Conservation (phyloP, 2,329 filamentous ascomycete species). For the Blastomyces percursus region DNA sequence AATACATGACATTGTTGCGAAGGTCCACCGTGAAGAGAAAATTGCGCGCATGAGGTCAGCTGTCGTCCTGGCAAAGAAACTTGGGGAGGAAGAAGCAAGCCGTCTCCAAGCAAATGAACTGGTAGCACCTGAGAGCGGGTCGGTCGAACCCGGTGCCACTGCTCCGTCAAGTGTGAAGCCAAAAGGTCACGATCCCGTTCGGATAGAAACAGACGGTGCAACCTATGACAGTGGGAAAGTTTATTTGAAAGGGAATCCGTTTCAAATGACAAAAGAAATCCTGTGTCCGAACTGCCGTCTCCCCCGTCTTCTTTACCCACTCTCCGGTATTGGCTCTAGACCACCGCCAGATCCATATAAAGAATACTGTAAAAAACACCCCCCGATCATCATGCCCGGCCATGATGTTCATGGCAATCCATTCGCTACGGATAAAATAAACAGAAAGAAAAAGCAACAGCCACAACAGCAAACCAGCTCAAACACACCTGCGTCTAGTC, state of each 20-base stretch:
- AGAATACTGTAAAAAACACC: conserved; percentile 50
- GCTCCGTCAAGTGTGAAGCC: conserved; percentile 28
- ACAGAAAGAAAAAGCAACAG: conserved; percentile 37
- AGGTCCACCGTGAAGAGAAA: conserved; percentile 51
- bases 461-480: conserved; percentile 15
- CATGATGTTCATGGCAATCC: conserved; percentile 52
- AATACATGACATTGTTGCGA: conserved; percentile 48
- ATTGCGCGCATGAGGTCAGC: conserved; percentile 47
- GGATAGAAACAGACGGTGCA: conserved; percentile 42
- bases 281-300: conserved; percentile 51
- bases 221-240: conserved; percentile 44
- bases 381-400: conserved; percentile 46
- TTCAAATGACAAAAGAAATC: conserved; percentile 49
- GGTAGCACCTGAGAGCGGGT: conserved; percentile 21
- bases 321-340: conserved; percentile 40
- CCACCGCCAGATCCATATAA: conserved; percentile 39
- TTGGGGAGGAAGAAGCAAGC: conserved; percentile 32
- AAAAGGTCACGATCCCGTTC: conserved; percentile 22
- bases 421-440: conserved; percentile 34
- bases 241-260: conserved; percentile 46
- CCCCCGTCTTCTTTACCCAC: conserved; percentile 48
- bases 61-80: conserved; percentile 33
- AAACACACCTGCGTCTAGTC: conserved; percentile 28
- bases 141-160: conserved; percentile 25
- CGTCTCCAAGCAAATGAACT: conserved; percentile 23